These are phyloP conservation scores for Thalassiosira mediterranea DNA, from an alignment of 352 stramenopile species.

Conservation along the genomic window DNA sequence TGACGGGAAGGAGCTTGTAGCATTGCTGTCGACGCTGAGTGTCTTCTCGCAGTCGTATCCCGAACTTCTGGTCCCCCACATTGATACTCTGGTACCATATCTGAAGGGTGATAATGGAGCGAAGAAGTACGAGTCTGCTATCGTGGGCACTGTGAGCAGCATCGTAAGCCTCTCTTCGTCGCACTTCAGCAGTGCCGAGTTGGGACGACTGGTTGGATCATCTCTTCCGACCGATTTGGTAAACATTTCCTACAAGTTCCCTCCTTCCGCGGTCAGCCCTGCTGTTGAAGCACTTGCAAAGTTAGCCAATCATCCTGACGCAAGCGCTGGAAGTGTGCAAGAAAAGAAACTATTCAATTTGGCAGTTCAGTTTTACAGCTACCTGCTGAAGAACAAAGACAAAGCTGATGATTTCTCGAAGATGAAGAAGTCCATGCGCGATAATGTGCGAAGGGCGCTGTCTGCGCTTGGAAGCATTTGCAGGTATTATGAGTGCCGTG, in stretches of 20 bases:
- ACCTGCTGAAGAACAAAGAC: constrained; percentile 72
- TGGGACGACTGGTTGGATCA: constrained; percentile 45
- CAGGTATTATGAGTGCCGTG: constrained; percentile 49
- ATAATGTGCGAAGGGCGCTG: constrained; percentile 64
- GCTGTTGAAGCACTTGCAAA: constrained; percentile 69
- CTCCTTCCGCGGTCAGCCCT: constrained; percentile 54
- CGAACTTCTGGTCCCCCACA: constrained; percentile 69
- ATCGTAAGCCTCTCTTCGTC: constrained; percentile 59
- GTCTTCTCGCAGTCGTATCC: constrained; percentile 80
- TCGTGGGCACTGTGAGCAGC: constrained; percentile 66
- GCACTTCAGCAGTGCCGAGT: constrained; percentile 56
- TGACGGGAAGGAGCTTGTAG: constrained; percentile 71
- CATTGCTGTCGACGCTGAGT: constrained; percentile 74
- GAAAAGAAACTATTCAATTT: constrained; percentile 64
- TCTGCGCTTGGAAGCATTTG: constrained; percentile 78
- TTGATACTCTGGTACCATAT: constrained; percentile 83
- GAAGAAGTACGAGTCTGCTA: constrained; percentile 64
- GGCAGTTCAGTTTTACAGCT: constrained; percentile 76
- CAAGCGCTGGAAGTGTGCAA: constrained; percentile 41
- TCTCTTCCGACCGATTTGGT: constrained; percentile 67
- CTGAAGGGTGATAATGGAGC: constrained; percentile 81
- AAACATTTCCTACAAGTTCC: constrained; percentile 80
- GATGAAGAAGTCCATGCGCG: constrained; percentile 57
- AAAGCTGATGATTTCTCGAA: constrained; percentile 42
- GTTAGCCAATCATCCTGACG: constrained; percentile 58